Percentiles rank a stretch among this genome's conserved stretches.
Conservation (phyloP, 768 basidiomycete genomes). For the Filobasidium floriforme region DNA sequence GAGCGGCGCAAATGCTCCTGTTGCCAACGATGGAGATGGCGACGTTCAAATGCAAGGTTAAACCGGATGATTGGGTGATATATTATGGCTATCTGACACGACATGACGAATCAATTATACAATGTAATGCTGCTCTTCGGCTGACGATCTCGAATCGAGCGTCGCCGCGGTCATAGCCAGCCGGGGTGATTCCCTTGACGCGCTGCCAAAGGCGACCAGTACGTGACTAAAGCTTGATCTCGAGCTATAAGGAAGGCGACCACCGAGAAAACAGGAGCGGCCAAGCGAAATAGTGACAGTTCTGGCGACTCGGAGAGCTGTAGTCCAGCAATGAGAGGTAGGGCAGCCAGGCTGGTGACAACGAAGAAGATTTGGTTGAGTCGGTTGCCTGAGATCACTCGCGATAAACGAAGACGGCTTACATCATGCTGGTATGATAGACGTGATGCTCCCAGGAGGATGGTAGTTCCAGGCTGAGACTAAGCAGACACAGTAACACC, state of each 20-base stretch:
- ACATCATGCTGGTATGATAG: slow-evolving; percentile 18
- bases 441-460: slow-evolving; percentile 23
- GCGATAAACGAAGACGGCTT: background rate
- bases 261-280: slow-evolving; percentile 14
- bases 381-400: background rate
- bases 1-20: slow-evolving; percentile 25
- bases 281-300: slow-evolving; percentile 17
- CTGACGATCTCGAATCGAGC: too few relatives aligned
- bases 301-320: slow-evolving; percentile 13
- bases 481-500: slow-evolving; percentile 2
- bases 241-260: slow-evolving; percentile 20
- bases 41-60: slow-evolving; percentile 71
- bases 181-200: background rate
- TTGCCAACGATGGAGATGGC: slow-evolving; percentile 51
- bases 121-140: too few relatives aligned
- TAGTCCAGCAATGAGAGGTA: slow-evolving; percentile 20
- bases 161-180: too few relatives aligned
- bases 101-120: too few relatives aligned
- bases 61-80: background rate
- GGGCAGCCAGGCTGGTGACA: slow-evolving; percentile 7
- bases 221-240: slow-evolving; percentile 19
- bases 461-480: slow-evolving; percentile 12
- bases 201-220: slow-evolving; percentile 17
- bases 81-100: background rate
- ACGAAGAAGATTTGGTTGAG: too few relatives aligned